Evolutionary conservation across 2,329 filamentous ascomycete genomes (phyloP), one percentile per base, ranked within the genome.

Genomic region (Cercospora janseana): DNA sequence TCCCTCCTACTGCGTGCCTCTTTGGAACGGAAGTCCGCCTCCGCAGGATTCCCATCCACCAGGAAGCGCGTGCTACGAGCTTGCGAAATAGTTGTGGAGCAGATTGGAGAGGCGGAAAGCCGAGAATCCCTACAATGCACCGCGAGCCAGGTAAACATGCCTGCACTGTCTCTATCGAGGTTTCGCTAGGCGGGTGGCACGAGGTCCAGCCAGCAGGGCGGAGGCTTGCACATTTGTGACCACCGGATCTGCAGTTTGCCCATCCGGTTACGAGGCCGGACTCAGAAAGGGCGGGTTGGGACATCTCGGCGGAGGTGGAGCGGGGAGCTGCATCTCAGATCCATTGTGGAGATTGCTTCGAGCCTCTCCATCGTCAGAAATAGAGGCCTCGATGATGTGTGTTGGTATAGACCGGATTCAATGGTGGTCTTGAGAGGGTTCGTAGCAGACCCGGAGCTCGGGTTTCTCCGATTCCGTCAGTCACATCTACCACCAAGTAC

Each of bases 31-130:
- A n/a, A 10, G 12, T 23, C 35, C 26, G 21, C 35, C 13, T 34
- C 26, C 35, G n/a, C 35, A 23, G 35, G n/a, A 40, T 40, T 40
- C 35, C 3, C 26, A 20, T 24, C 16, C 35, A 40, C 20, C 35
- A 40, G 35, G 35, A 40, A 40, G 35, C 35, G 35, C 26, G 35
- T n/a, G n/a, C n/a, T n/a, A n/a, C n/a, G n/a, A 40, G 23, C 20
- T n/a, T 13, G 35, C 35, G n/a, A n/a, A n/a, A n/a, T 40, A 13
- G 12, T 23, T 4, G 6, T 20, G 12, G 26, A 26, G 35, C 35
- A 13, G 35, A 4, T 40, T 23, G 7, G 35, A 15, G 35, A 24
- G 12, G 12, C 35, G 35, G n/a, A 23, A 24, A 23, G n/a, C 6
- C 20, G 21, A n/a, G n/a, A 1, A 24, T 7, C 16, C 6, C 8